Conservation (phyloP, 495 filamentous ascomycete species). For the Neurospora sp. region DNA sequence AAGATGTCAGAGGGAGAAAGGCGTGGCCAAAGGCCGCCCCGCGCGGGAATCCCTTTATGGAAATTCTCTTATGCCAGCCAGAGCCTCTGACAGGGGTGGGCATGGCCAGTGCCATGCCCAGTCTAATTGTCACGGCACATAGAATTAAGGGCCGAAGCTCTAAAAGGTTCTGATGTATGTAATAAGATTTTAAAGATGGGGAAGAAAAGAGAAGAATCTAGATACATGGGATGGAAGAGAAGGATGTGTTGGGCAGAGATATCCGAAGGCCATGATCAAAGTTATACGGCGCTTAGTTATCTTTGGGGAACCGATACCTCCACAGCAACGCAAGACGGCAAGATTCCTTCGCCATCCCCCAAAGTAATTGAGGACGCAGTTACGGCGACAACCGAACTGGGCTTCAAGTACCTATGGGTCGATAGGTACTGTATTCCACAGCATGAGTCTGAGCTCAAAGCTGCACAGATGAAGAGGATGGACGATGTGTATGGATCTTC, state of each 20-base stretch:
- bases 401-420: constrained; percentile 27
- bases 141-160: too few relatives aligned
- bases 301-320: constrained; percentile 8
- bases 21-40: too few relatives aligned
- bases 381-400: constrained; percentile 14
- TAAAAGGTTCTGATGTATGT: too few relatives aligned
- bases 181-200: too few relatives aligned
- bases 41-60: too few relatives aligned
- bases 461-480: constrained; percentile 21
- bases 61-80: too few relatives aligned
- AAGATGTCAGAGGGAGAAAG: too few relatives aligned
- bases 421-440: constrained; percentile 31
- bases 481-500: constrained; percentile 17
- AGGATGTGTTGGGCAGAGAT: constrained; percentile 3
- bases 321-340: background rate
- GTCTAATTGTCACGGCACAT: too few relatives aligned
- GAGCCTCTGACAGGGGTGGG: too few relatives aligned
- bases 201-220: too few relatives aligned
- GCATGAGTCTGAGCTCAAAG: constrained; percentile 17
- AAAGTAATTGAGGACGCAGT: constrained; percentile 25
- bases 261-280: background rate
- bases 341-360: constrained; percentile 4
- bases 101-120: too few relatives aligned
- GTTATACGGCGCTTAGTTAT: constrained; percentile 12
- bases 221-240: too few relatives aligned